Conservation (phyloP, 2,329 filamentous ascomycete genomes). For the Calonectria leucothoes region DNA sequence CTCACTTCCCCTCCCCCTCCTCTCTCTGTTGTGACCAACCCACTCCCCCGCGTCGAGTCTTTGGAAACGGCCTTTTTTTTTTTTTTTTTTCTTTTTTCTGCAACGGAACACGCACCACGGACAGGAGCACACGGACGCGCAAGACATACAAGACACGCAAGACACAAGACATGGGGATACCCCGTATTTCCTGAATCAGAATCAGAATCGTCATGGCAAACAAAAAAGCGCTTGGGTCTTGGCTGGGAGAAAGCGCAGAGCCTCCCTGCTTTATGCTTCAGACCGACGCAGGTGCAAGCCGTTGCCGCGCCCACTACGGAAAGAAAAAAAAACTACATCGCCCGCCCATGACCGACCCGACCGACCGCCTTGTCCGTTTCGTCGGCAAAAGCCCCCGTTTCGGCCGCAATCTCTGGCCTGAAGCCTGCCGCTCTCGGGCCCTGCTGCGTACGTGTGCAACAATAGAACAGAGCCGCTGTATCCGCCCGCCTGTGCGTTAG, state of each 20-base stretch:
- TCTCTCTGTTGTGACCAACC: background rate
- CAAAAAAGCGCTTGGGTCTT: background rate
- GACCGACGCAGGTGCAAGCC: background rate
- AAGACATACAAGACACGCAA: slow-evolving; percentile 2
- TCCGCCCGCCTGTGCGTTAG: slow-evolving; percentile 3
- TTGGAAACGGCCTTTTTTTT: background rate
- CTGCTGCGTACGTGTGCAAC: slow-evolving; percentile 1
- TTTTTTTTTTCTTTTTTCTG: no score
- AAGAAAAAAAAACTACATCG: background rate
- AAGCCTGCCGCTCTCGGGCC: background rate
- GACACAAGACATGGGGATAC: background rate
- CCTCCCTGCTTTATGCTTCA: background rate
- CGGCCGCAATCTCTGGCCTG: background rate
- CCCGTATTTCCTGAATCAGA: background rate
- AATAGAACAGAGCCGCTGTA: slow-evolving; percentile 4
- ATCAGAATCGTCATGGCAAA: background rate
- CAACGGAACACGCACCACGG: slow-evolving; percentile 2
- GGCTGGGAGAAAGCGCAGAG: background rate
- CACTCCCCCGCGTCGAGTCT: background rate
- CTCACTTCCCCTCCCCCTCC: background rate
- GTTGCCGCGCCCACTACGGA: background rate
- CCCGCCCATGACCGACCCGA: background rate
- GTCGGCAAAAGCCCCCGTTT: background rate
- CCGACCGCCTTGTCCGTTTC: background rate
- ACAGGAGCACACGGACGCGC: slow-evolving; percentile 6